phyloP scores from a whole-genome alignment of 345 rosid species.

The Rhodamnia argentea region DNA sequence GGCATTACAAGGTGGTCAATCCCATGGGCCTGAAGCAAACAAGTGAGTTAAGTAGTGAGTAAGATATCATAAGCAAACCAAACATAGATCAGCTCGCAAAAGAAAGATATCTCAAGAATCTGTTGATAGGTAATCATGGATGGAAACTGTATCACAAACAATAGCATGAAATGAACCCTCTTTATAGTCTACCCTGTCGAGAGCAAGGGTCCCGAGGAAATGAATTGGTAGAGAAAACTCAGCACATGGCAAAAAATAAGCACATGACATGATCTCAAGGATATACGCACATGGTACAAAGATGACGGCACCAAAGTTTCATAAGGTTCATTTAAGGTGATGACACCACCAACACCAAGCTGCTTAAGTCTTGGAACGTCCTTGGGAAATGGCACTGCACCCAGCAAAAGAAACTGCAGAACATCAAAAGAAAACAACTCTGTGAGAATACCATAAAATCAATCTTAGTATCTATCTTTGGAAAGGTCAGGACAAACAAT shows the following conservation, averaged over 20 bases:
- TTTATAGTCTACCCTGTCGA: background rate
- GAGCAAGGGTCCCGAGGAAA: background rate
- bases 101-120: background rate
- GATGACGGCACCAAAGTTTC: conserved; percentile 79
- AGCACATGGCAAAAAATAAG: background rate
- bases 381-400: conserved; percentile 85
- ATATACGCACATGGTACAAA: conserved; percentile 44
- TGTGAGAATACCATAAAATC: background rate
- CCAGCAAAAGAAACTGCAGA: conserved; percentile 56
- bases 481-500: background rate
- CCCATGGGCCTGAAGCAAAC: conserved; percentile 42
- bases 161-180: background rate
- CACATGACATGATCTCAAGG: background rate
- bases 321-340: conserved; percentile 74
- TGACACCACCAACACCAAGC: conserved; percentile 70
- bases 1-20: conserved; percentile 86
- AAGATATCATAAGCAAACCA: background rate
- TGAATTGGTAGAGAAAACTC: background rate
- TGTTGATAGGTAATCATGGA: background rate
- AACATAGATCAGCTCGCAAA: background rate
- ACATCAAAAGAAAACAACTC: background rate
- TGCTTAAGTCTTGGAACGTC: conserved; percentile 68
- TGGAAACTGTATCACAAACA: background rate
- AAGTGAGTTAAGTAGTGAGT: background rate
- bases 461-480: background rate